A percentile compares a stretch with the other conserved stretches of the same genome.
phyloP scores from a whole-genome alignment of 306 rosid genomes.

The Dalbergia oliveri region DNA sequence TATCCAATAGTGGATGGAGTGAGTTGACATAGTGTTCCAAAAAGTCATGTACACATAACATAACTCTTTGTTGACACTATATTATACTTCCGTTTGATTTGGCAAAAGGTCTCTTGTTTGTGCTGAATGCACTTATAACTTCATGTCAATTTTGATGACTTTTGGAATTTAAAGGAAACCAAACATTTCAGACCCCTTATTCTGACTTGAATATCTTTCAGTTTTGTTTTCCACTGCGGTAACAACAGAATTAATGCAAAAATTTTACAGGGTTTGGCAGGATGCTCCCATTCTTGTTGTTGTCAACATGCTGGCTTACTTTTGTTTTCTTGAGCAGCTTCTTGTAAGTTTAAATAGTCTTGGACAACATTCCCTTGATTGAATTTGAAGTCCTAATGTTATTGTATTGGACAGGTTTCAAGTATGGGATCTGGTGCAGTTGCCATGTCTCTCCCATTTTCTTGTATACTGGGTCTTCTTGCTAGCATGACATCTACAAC shows the following conservation, averaged over 20 bases:
- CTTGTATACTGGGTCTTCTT: constrained; percentile 83
- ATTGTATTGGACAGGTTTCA: constrained; percentile 62
- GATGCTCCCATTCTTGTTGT: constrained; percentile 55
- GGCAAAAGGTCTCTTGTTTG: constrained; percentile 5
- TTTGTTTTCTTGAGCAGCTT: constrained; percentile 60
- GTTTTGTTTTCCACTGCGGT: constrained; percentile 35
- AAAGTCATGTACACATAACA: no score
- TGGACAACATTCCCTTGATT: constrained; percentile 2
- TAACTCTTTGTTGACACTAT: no score
- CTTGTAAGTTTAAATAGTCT: constrained; percentile 48
- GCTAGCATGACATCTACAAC: constrained; percentile 84
- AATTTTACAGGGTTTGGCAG: constrained; percentile 51
- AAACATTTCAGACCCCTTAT: not conserved
- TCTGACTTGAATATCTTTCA: constrained; percentile 13
- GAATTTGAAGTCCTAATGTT: constrained; percentile 41
- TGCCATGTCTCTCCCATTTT: constrained; percentile 82
- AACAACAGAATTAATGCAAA: constrained; percentile 31
- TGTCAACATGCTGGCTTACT: constrained; percentile 57
- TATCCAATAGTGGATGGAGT: no score
- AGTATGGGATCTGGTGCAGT: constrained; percentile 73
- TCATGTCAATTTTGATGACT: constrained; percentile 6
- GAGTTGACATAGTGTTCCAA: no score
- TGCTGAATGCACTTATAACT: not conserved
- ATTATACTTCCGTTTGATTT: constrained; percentile 9
- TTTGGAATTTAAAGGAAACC: not conserved